Conservation (phyloP, 75 land plant species). For the Azolla pinnata region DNA sequence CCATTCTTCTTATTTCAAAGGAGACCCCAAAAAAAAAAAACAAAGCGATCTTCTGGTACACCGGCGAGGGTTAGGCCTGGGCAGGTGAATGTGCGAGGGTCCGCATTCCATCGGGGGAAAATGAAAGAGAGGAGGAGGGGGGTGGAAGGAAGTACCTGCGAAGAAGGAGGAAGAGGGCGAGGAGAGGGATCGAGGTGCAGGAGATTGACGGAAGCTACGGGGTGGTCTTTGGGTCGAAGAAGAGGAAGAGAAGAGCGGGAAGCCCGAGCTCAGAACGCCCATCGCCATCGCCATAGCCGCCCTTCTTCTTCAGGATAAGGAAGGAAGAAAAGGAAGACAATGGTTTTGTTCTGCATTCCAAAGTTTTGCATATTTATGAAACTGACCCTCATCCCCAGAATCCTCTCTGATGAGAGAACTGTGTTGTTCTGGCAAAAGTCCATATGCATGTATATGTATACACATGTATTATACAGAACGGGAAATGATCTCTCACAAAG, state of each 20-base stretch:
- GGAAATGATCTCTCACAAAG: too few relatives aligned
- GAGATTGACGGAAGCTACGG: not conserved
- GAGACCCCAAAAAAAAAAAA: not conserved
- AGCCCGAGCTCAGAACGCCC: not conserved
- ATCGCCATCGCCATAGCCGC: not conserved
- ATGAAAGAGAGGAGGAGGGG: not conserved
- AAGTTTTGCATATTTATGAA: too few relatives aligned
- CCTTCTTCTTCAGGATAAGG: too few relatives aligned
- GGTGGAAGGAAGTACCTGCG: conserved; percentile 9
- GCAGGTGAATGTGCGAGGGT: not conserved
- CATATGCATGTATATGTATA: too few relatives aligned
- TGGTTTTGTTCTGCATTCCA: too few relatives aligned
- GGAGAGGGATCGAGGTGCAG: conserved; percentile 12
- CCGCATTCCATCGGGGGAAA: too few relatives aligned
- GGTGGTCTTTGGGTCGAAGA: not conserved
- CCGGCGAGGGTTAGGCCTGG: not conserved
- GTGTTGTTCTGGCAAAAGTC: too few relatives aligned
- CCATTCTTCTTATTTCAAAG: too few relatives aligned
- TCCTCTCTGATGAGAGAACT: too few relatives aligned
- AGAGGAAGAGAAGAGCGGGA: not conserved
- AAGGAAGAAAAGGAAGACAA: too few relatives aligned
- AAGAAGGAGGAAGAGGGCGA: conserved; percentile 18
- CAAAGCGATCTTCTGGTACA: not conserved
- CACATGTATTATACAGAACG: too few relatives aligned
- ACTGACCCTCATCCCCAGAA: too few relatives aligned